phyloP scores from a whole-genome alignment of 2,329 filamentous ascomycete species.

The Cladobotryum mycophilum region DNA sequence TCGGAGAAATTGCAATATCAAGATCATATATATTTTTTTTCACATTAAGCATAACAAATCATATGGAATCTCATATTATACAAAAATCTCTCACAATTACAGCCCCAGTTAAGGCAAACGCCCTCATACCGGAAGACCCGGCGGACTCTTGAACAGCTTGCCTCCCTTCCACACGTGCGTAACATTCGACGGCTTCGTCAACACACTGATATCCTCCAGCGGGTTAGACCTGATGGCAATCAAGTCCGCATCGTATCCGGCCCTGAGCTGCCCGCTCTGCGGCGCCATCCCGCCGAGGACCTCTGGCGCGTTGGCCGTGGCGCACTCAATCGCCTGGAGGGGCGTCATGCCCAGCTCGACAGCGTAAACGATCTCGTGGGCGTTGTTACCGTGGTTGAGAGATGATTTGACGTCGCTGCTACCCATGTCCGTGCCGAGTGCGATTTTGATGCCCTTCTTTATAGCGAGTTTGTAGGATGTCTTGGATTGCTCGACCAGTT shows the following conservation, averaged over 20 bases:
- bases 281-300: slow-evolving; percentile 38
- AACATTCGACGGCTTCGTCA: slow-evolving; percentile 33
- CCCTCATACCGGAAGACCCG: not conserved
- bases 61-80: too few relatives aligned
- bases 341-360: slow-evolving; percentile 43
- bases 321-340: slow-evolving; percentile 45
- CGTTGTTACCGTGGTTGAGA: slow-evolving; percentile 26
- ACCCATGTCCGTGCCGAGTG: slow-evolving; percentile 35
- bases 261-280: slow-evolving; percentile 38
- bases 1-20: too few relatives aligned
- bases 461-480: slow-evolving; percentile 33
- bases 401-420: slow-evolving; percentile 25
- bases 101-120: too few relatives aligned
- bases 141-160: slow-evolving; percentile 35
- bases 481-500: slow-evolving; percentile 31
- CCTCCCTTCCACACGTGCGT: slow-evolving; percentile 39
- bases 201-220: slow-evolving; percentile 34
- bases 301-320: slow-evolving; percentile 38
- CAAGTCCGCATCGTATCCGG: slow-evolving; percentile 42
- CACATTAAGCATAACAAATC: too few relatives aligned
- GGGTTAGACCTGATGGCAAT: slow-evolving; percentile 38
- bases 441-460: slow-evolving; percentile 30
- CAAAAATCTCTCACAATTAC: too few relatives aligned
- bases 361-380: slow-evolving; percentile 40
- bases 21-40: too few relatives aligned